Base-by-base conservation (phyloP, 495 filamentous ascomycete species). In the Podospora bellae-mahoneyi region DNA sequence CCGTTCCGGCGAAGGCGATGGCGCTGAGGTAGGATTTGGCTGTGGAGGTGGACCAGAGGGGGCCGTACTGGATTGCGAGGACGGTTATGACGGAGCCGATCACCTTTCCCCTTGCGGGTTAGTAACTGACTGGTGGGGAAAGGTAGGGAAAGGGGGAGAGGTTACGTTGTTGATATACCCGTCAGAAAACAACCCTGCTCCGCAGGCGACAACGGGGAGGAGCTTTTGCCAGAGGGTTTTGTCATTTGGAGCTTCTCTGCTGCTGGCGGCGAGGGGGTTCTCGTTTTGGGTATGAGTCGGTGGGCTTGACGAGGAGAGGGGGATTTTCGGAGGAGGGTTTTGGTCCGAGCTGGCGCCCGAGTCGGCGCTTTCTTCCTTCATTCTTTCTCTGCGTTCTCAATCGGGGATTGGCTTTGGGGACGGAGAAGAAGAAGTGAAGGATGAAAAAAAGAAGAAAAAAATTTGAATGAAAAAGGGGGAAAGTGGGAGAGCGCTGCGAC, bases 1-100 rank as follows among this genome's bases (percentile, higher is more conserved):
- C 92, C 0, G 92, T 97, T 16, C 94, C 93, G 0, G 90, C 93
- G 71, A 97, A 97, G 13, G 92, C 89, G 70, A 97, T 93, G 61
- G 89, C 86, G 20, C 86, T 83, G 68, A 96, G 86, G 69, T 93
- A 90, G 61, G 85, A 83, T 62, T 86, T 85, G 9, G 93, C 90
- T 1, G 81, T 77, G 1, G 92, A 94, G 19, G 81, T 76, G 30
- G 71, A 83, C 78, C 92, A 97, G 54, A 84, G 73, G 4, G 82
- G 76, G 27, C 81, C 79, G 70, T 97, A 94, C 69, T 94, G 81
- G 4, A 67, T 74, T 6, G 69, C 72, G 20, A 94, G 84, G 64
- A 92, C 88, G 26, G 91, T 94, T 74, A 87, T 88, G 66, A 93
- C 91, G 30, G 88, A 88, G 9, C 93, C 92, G 74, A 96, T 96